Evolutionary conservation across 2,329 filamentous ascomycete genomes (phyloP).

Genomic region (Teratosphaeria epicoccoides): DNA sequence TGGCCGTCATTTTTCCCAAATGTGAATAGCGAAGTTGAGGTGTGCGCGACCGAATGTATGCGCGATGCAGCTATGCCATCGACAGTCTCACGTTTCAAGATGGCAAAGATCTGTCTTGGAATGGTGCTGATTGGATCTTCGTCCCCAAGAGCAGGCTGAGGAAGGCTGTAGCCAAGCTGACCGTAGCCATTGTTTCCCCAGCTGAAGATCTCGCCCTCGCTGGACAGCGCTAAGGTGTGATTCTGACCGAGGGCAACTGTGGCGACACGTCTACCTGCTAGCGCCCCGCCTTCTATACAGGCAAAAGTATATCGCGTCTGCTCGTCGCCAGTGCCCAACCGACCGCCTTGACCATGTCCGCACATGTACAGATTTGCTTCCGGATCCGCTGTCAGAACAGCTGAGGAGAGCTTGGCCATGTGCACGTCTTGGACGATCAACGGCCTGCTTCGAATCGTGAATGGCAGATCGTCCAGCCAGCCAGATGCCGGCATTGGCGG

Average conservation of each 20-base stretch:
- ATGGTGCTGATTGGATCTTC: constrained; percentile 73
- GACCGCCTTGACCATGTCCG: constrained; percentile 80
- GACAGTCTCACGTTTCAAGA: constrained; percentile 75
- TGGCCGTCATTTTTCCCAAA: constrained; percentile 96
- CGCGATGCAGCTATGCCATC: constrained; percentile 78
- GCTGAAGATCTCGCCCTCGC: constrained; percentile 82
- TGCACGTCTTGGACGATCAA: constrained; percentile 69
- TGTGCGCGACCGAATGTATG: constrained; percentile 85
- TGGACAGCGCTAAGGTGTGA: constrained; percentile 75
- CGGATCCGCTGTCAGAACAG: constrained; percentile 75
- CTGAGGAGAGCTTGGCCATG: constrained; percentile 86
- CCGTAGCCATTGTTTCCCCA: constrained; percentile 85
- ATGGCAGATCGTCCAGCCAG: constrained; percentile 52
- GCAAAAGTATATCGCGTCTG: constrained; percentile 78
- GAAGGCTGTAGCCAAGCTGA: constrained; percentile 76
- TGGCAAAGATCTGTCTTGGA: constrained; percentile 83
- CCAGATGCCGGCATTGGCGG: constrained; percentile 14
- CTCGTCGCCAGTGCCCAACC: constrained; percentile 81
- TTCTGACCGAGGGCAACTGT: constrained; percentile 83
- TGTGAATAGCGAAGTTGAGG: constrained; percentile 68
- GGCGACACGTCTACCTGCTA: constrained; percentile 62
- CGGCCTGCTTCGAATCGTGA: constrained; percentile 58
- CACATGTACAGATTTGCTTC: constrained; percentile 87
- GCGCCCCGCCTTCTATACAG: constrained; percentile 63
- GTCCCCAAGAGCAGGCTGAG: constrained; percentile 55